These are phyloP conservation scores for Eucalyptus guilfoylei DNA, from an alignment of 345 rosid species.

Conservation along the genomic window DNA sequence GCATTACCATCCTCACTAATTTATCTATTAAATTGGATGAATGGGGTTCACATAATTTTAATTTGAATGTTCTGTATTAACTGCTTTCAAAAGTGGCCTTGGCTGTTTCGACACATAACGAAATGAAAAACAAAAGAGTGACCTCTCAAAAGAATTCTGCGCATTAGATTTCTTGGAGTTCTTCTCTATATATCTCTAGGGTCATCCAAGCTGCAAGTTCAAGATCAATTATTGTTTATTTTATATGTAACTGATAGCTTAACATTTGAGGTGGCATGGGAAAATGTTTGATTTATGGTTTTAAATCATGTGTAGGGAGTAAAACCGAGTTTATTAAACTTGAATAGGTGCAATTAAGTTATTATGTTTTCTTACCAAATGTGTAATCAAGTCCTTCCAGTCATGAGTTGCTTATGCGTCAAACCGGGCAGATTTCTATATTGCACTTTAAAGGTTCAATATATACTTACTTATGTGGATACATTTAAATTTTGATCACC, in stretches of 20 bases:
- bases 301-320: neutral
- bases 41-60: neutral
- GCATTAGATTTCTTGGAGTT: neutral
- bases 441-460: neutral
- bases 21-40: neutral
- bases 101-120: neutral
- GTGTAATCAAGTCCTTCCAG: neutral
- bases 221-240: neutral
- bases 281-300: neutral
- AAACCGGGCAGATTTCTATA: neutral
- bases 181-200: neutral
- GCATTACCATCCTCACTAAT: neutral
- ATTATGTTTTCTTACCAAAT: neutral
- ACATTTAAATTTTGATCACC: neutral
- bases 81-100: neutral
- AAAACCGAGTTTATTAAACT: neutral
- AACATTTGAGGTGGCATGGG: neutral
- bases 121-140: neutral
- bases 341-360: neutral
- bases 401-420: neutral
- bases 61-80: neutral
- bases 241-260: neutral
- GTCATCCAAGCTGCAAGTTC: neutral
- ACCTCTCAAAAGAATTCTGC: neutral
- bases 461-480: neutral